Base-by-base conservation (phyloP, 331 rosid genomes). In the Malus hybrid region DNA sequence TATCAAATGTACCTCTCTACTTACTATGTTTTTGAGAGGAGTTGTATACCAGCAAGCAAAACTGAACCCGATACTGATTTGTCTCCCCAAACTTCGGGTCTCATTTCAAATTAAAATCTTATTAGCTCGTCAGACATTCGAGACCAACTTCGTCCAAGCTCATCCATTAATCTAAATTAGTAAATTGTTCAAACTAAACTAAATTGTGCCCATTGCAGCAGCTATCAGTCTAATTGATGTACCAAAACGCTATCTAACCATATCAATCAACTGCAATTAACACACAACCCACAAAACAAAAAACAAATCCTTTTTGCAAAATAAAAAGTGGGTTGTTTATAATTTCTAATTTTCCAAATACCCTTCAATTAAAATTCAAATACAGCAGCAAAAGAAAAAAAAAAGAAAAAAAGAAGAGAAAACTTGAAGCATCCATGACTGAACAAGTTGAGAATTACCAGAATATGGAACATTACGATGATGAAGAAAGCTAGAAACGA, bases 401-500 rank as follows among this genome's bases (percentile, higher is more conserved):
- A 29, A 6, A 28, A 19, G 3, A 28, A 28, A 28, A 28, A 28
- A 28, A 39, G 8, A 19, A 6, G 10, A 26, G 1, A 26, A 24
- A 26, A n/a, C 13, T 26, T 16, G 5, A 4, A 66, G 20, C 12
- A 32, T 22, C 64, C 76, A 13, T 32, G 18, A 15, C 13, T 18
- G 55, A 33, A 76, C 16, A 2, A 62, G 62, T 7, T 7, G 30
- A 39, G 9, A 77, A 33, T 55, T 67, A 92, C 97, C 85, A 92
- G 81, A 64, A 82, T 11, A 79, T 94, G 97, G 57, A 94, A 94
- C 52, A 85, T 48, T 18, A 80, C 5, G 79, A 92, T 71, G 20
- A 92, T 76, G 11, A 39, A 69, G 75, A 87, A 68, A 11, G 96
- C 86, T 11, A 77, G 22, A 83, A 88, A 83, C 20, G 87, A 82